A percentile compares a stretch with the other conserved stretches of the same genome.
Evolutionary conservation across 495 filamentous ascomycete species (phyloP).

Genomic region (Podospora fimiseda): DNA sequence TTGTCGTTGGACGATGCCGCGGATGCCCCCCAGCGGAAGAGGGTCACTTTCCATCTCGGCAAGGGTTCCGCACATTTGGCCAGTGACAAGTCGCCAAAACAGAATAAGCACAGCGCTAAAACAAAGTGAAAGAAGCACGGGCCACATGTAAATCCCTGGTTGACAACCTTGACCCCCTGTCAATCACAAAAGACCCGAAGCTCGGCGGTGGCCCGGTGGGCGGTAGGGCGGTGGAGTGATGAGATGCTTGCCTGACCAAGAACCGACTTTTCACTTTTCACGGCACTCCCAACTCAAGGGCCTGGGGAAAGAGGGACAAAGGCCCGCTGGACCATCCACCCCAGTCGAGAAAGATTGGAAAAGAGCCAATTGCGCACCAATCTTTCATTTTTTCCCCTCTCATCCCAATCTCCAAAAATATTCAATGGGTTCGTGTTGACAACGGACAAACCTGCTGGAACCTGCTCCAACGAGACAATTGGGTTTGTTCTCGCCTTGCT

Average conservation of each 20-base stretch:
- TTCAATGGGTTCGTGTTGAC: neutral
- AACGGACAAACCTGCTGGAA: conserved; percentile 7
- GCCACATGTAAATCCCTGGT: conserved; percentile 1
- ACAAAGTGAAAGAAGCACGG: conserved; percentile 1
- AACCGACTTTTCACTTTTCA: neutral
- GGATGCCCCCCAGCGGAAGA: too few species aligned
- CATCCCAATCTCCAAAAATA: neutral
- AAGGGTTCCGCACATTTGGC: conserved; percentile 3
- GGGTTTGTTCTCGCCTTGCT: conserved; percentile 19
- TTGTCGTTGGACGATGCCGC: neutral
- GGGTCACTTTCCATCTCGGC: conserved; percentile 7
- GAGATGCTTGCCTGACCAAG: neutral
- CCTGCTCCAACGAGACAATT: conserved; percentile 19
- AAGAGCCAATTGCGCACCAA: neutral
- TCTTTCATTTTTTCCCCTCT: neutral
- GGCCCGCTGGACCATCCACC: neutral
- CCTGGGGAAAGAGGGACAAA: neutral
- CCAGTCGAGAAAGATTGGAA: neutral
- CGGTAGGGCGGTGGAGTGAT: neutral
- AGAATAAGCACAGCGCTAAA: conserved; percentile 3
- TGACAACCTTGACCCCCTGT: conserved; percentile 3
- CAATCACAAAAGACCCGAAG: conserved; percentile 1
- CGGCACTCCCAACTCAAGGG: neutral
- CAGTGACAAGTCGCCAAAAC: conserved; percentile 1
- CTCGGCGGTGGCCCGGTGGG: neutral